These are phyloP conservation scores for Phialophora expanda DNA, from an alignment of 2,329 filamentous ascomycete species.

Conservation along the genomic window DNA sequence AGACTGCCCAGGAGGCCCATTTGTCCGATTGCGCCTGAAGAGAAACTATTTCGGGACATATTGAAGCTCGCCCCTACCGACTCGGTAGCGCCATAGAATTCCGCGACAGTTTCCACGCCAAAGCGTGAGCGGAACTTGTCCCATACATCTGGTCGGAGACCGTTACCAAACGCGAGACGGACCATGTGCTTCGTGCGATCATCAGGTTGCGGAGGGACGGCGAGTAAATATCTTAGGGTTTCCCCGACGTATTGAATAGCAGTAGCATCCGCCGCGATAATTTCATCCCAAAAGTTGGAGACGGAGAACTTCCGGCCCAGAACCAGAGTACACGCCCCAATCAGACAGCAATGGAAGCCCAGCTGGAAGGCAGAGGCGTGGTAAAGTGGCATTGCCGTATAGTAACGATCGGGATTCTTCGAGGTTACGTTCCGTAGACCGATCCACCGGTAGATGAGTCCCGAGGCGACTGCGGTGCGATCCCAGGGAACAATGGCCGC, in stretches of 20 bases:
- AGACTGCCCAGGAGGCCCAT: constrained; percentile 66
- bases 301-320: constrained; percentile 76
- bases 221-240: constrained; percentile 74
- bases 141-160: constrained; percentile 85
- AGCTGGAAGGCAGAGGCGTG: constrained; percentile 79
- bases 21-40: constrained; percentile 78
- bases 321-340: constrained; percentile 68
- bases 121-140: constrained; percentile 81
- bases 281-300: constrained; percentile 72
- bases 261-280: constrained; percentile 70
- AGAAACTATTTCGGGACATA: constrained; percentile 71
- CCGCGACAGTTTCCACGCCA: constrained; percentile 71
- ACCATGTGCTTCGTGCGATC: constrained; percentile 73
- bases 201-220: constrained; percentile 68
- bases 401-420: constrained; percentile 69
- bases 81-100: constrained; percentile 83
- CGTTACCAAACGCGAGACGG: constrained; percentile 81
- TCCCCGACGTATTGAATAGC: constrained; percentile 80
- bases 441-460: constrained; percentile 62
- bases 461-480: constrained; percentile 50
- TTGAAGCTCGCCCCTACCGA: constrained; percentile 74
- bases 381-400: constrained; percentile 87
- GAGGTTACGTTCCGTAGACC: constrained; percentile 47
- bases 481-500: constrained; percentile 62
- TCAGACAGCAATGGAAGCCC: constrained; percentile 67